Percentiles rank a stretch among this genome's conserved stretches.
Conservation (phyloP, 2,329 filamentous ascomycete genomes). For the Ascochyta koolunga region DNA sequence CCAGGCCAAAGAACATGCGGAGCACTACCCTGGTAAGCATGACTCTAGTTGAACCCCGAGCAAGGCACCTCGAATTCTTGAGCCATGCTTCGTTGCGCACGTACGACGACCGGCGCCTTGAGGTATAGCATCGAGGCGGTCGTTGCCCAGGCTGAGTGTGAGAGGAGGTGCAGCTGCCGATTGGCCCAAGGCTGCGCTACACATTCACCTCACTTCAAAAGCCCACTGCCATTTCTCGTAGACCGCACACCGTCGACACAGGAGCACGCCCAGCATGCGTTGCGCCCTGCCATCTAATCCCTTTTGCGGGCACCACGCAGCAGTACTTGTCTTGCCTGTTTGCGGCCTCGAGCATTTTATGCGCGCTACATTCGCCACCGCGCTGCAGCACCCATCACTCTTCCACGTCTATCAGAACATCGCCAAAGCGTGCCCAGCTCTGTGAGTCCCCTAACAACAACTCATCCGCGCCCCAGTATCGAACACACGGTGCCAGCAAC, state of each 20-base stretch:
- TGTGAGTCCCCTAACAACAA: background rate
- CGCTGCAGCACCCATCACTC: background rate
- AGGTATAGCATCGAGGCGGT: background rate
- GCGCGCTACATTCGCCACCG: background rate
- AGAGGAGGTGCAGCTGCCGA: conserved; percentile 3
- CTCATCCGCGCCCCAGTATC: background rate
- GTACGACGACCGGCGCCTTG: too few species aligned
- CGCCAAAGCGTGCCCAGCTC: background rate
- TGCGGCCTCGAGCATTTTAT: background rate
- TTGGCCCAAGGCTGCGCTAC: conserved; percentile 12
- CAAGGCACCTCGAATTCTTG: background rate
- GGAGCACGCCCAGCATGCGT: too few species aligned
- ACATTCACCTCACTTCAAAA: conserved; percentile 2
- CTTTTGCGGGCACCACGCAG: background rate
- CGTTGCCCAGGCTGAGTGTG: background rate
- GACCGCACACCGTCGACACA: background rate
- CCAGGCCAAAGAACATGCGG: conserved; percentile 14
- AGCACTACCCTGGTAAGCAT: conserved; percentile 12
- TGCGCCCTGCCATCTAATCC: too few species aligned
- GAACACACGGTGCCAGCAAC: conserved; percentile 15
- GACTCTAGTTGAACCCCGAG: background rate
- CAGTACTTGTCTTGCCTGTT: background rate
- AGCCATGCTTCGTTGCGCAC: background rate
- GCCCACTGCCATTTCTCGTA: background rate
- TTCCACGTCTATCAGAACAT: background rate